Base-by-base conservation (phyloP, 2,329 filamentous ascomycete species). In the Xylaria sp. region DNA sequence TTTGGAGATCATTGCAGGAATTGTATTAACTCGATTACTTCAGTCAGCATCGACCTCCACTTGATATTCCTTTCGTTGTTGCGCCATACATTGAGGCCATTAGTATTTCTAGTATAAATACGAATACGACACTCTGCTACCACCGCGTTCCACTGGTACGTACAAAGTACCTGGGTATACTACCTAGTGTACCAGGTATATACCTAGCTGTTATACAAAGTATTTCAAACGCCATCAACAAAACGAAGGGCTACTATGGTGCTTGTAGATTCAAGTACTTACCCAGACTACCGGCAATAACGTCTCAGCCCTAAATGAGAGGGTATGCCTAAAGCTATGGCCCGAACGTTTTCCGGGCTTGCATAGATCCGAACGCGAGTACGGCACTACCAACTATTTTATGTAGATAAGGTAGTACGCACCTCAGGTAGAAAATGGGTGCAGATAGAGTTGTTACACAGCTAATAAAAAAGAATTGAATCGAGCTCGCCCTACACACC, bases 301-400 rank as follows among this genome's bases (percentile, higher is more conserved):
- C 20, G 9, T 3, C 15, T 36, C 31, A 55, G 52, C 52, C 52
- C 52, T 36, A 33, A 20, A 20, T 55, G 18, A 1, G 20, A 55
- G 28, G 52, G 20, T 4, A 61, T 51, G 39, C 43, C 31, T 28
- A 28, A 13, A 15, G 8, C 10, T 13, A 28, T 23, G 46, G 15
- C 46, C 7, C 4, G 23, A 25, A 36, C 18, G 15, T 36, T 20
- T 55, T n/a, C 28, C n/a, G 7, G 25, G 12, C 6, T 63, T 13
- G 15, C 20, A 43, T 15, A 36, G 10, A 43, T 12, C 43, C 59
- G 46, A 58, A 67, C 58, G 36, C 64, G 64, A 63, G 41, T 67
- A 67, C 64, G 64, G 6, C 15, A n/a, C 41, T 8, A 15, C 3
- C n/a, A n/a, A n/a, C n/a, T n/a, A n/a, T n/a, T n/a, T n/a, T 28